A percentile compares a stretch with the other conserved stretches of the same genome.
Evolutionary conservation across 495 filamentous ascomycete species (phyloP).

Genomic region (Thozetella sp.): DNA sequence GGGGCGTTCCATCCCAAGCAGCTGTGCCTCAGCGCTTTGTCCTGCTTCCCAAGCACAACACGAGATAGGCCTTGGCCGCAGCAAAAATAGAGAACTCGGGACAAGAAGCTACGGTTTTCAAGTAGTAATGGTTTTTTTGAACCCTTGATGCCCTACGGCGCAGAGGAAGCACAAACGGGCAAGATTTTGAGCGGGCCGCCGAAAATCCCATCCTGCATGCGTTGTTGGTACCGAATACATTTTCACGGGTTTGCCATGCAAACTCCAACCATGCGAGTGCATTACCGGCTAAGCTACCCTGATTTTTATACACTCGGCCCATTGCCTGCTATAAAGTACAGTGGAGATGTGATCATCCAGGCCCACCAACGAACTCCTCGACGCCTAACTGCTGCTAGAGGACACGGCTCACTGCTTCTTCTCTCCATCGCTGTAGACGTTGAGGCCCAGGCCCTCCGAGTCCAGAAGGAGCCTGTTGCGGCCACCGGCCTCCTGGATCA

Average conservation of each 20-base stretch:
- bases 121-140: too few relatives aligned
- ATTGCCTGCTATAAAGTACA: constrained; percentile 32
- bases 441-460: constrained; percentile 84
- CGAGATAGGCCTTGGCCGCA: too few relatives aligned
- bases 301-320: constrained; percentile 14
- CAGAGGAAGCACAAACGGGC: too few relatives aligned
- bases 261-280: not conserved
- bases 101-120: too few relatives aligned
- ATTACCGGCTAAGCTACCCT: constrained; percentile 7
- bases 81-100: too few relatives aligned
- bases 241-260: too few relatives aligned
- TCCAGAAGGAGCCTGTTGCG: constrained; percentile 96
- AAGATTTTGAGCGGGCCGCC: too few relatives aligned
- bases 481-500: constrained; percentile 82
- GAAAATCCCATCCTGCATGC: too few relatives aligned
- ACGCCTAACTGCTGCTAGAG: not conserved
- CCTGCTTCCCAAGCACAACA: too few relatives aligned
- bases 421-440: constrained; percentile 69
- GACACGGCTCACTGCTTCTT: constrained; percentile 32
- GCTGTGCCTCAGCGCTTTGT: too few relatives aligned
- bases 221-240: not conserved
- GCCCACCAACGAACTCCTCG: constrained; percentile 10
- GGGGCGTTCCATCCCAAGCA: not conserved
- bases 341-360: constrained; percentile 38
- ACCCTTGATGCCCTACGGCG: too few relatives aligned